Conservation (phyloP, 1,284 basidiomycete genomes). For the Cutaneotrichosporon sp. region DNA sequence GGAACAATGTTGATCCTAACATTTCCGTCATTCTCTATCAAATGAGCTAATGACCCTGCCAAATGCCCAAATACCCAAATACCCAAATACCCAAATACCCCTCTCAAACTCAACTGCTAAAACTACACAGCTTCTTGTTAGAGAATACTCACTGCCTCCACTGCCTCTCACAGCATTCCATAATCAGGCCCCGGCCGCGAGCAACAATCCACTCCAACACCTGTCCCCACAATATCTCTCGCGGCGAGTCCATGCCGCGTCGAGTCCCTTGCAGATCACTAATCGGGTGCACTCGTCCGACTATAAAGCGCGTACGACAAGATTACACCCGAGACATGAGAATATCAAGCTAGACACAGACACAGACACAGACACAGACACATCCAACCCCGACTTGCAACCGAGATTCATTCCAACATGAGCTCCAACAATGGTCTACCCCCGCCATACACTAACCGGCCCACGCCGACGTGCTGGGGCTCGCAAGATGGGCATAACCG, state of each 20-base stretch:
- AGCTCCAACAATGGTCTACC: not conserved
- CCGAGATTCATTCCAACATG: not conserved
- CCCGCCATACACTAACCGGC: not conserved
- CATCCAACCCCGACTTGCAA: not conserved
- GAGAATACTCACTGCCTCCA: not conserved
- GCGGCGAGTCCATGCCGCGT: not conserved
- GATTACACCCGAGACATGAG: too few relatives aligned
- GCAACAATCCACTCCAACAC: too few relatives aligned
- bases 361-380: not conserved
- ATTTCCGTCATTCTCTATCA: too few relatives aligned
- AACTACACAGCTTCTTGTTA: not conserved
- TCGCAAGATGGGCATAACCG: slow-evolving; percentile 1
- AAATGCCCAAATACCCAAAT: not conserved
- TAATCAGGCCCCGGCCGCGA: too few relatives aligned
- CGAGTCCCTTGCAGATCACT: not conserved
- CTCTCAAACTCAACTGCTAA: not conserved
- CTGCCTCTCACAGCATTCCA: too few relatives aligned
- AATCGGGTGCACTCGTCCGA: too few relatives aligned
- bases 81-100: not conserved
- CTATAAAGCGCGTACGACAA: not conserved
- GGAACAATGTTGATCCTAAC: too few relatives aligned
- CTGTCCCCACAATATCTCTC: not conserved
- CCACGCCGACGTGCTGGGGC: not conserved
- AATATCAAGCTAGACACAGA: too few relatives aligned
- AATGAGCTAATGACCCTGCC: too few relatives aligned